phyloP scores from a whole-genome alignment of 495 filamentous ascomycete genomes.

The Xylaria curta region DNA sequence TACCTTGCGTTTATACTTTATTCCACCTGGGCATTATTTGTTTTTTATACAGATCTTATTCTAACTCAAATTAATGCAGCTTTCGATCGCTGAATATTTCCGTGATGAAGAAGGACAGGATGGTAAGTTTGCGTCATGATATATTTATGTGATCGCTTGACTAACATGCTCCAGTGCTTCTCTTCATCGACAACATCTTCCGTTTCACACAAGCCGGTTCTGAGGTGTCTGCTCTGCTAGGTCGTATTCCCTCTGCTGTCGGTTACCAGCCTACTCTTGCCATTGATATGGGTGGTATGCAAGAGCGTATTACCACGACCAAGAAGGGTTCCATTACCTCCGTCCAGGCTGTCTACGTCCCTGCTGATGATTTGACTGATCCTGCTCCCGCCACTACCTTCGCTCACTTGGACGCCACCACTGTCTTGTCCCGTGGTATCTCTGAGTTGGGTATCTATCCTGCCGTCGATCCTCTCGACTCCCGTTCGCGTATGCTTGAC shows the following conservation, averaged over 20 bases:
- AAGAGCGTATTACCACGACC: conserved; percentile 99
- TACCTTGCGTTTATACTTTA: too few relatives aligned
- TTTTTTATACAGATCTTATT: too few relatives aligned
- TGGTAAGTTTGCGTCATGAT: conserved; percentile 51
- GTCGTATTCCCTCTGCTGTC: conserved; percentile 99
- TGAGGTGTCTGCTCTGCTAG: conserved; percentile 98
- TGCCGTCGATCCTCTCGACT: conserved; percentile 98
- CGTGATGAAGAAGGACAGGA: too few relatives aligned
- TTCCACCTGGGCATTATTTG: too few relatives aligned
- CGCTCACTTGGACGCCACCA: conserved; percentile 99
- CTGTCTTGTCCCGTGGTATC: conserved; percentile 99
- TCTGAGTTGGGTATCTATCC: conserved; percentile 99
- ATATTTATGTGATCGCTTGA: background rate
- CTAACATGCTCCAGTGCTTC: conserved; percentile 68
- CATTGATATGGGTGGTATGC: conserved; percentile 99
- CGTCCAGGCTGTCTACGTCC: conserved; percentile 99
- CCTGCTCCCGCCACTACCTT: conserved; percentile 99
- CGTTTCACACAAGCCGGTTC: conserved; percentile 99
- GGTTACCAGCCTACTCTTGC: conserved; percentile 99
- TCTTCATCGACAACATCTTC: conserved; percentile 99
- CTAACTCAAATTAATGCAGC: too few relatives aligned
- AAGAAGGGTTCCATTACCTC: conserved; percentile 99
- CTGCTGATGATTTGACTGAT: conserved; percentile 99
- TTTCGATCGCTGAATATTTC: too few relatives aligned
- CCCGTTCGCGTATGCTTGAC: conserved; percentile 99